Conservation (phyloP, 371 early-diverging fungal genomes). For the Haplosporangium sp. region DNA sequence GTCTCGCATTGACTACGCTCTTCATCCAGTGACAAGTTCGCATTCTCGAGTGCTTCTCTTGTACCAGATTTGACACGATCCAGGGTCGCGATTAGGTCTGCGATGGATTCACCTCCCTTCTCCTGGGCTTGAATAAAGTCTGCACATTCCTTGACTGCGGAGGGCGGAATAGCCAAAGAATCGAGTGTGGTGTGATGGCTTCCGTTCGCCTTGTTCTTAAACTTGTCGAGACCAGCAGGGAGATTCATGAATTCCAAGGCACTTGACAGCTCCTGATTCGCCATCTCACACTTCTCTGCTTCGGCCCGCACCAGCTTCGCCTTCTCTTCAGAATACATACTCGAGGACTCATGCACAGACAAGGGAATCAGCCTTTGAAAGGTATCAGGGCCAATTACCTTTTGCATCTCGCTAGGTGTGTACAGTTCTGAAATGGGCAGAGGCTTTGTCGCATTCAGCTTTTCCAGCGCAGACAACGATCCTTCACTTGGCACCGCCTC, state of each 20-base stretch:
- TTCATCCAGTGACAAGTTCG: constrained; percentile 75
- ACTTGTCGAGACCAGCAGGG: constrained; percentile 78
- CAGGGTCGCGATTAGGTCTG: constrained; percentile 67
- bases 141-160: constrained; percentile 72
- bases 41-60: constrained; percentile 71
- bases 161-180: constrained; percentile 69
- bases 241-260: constrained; percentile 89
- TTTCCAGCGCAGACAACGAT: constrained; percentile 84
- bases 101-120: constrained; percentile 56
- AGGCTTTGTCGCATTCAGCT: constrained; percentile 79
- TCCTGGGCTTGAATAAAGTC: constrained; percentile 67
- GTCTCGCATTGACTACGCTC: constrained; percentile 90
- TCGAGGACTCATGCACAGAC: constrained; percentile 90
- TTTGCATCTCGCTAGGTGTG: constrained; percentile 73
- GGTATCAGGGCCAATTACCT: constrained; percentile 85
- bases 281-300: constrained; percentile 78
- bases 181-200: constrained; percentile 57
- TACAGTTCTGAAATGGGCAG: constrained; percentile 82
- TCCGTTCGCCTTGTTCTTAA: constrained; percentile 62
- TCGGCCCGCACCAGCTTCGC: constrained; percentile 88
- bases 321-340: constrained; percentile 95
- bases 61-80: constrained; percentile 71
- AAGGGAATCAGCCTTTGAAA: constrained; percentile 91
- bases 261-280: constrained; percentile 89
- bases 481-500: constrained; percentile 85